Conservation (phyloP, 352 stramenopile species). For the Achlya hypogyna region DNA sequence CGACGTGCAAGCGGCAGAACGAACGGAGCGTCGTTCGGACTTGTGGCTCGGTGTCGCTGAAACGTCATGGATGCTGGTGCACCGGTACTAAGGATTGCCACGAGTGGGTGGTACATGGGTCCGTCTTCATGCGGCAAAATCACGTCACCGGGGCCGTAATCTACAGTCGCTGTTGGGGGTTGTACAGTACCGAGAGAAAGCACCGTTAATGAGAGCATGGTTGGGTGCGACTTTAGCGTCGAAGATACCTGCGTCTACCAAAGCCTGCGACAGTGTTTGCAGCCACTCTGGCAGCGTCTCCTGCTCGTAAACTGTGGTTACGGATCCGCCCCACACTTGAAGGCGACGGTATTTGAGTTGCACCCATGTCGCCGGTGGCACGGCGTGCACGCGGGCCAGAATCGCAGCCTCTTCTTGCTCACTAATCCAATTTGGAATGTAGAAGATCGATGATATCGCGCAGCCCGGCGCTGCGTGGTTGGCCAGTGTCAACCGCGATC, state of each 20-base stretch:
- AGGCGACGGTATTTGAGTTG: conserved; percentile 48
- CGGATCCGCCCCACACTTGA: conserved; percentile 63
- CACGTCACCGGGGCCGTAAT: conserved; percentile 52
- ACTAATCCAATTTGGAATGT: neutral
- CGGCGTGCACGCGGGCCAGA: conserved; percentile 42
- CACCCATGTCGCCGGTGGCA: conserved; percentile 39
- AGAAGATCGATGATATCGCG: no score
- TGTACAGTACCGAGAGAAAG: neutral
- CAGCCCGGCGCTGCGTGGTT: no score
- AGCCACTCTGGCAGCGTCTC: conserved; percentile 37
- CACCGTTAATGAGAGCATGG: conserved; percentile 67
- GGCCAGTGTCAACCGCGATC: no score
- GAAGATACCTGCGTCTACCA: conserved; percentile 48
- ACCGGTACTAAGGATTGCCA: conserved; percentile 56
- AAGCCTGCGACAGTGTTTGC: neutral
- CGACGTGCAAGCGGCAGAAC: conserved; percentile 37
- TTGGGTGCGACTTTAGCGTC: conserved; percentile 39
- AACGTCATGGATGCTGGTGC: conserved; percentile 49
- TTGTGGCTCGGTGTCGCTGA: conserved; percentile 35
- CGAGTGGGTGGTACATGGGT: conserved; percentile 53
- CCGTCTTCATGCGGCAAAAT: conserved; percentile 68
- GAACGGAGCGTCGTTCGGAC: conserved; percentile 21
- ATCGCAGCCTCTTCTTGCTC: conserved; percentile 17
- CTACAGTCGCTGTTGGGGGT: conserved; percentile 27
- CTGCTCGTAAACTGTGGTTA: conserved; percentile 38